A percentile compares a stretch with the other conserved stretches of the same genome.
Evolutionary conservation across 257 asterid genomes (phyloP).

Genomic region (Pogostemon cablin): DNA sequence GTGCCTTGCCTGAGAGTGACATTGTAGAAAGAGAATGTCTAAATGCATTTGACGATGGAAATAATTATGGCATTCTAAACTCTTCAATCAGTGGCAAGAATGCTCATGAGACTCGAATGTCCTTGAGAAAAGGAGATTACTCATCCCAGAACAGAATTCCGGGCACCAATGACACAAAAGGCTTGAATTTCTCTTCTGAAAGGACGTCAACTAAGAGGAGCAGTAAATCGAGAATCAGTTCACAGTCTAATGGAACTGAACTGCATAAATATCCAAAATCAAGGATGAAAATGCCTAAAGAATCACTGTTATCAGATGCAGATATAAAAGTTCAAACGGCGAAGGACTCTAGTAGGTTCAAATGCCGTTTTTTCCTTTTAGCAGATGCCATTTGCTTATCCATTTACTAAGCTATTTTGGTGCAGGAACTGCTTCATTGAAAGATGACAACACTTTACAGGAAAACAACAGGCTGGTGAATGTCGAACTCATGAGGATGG

Average conservation of each 20-base stretch:
- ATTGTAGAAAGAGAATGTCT: slow-evolving; percentile 34
- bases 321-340: slow-evolving; percentile 38
- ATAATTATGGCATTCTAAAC: slow-evolving; percentile 34
- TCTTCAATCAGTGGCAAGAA: slow-evolving; percentile 40
- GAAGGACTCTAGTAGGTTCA: slow-evolving; percentile 56
- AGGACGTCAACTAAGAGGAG: slow-evolving; percentile 44
- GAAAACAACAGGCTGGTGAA: slow-evolving; percentile 50
- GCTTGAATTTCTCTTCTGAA: slow-evolving; percentile 43
- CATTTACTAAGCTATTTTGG: slow-evolving; percentile 33
- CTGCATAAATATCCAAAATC: slow-evolving; percentile 49
- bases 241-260: slow-evolving; percentile 45
- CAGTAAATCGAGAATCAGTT: slow-evolving; percentile 44
- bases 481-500: slow-evolving; percentile 38
- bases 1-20: slow-evolving; percentile 37
- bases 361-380: slow-evolving; percentile 5
- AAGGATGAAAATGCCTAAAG: slow-evolving; percentile 47
- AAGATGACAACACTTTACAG: slow-evolving; percentile 48
- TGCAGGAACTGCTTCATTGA: slow-evolving; percentile 54
- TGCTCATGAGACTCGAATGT: slow-evolving; percentile 33
- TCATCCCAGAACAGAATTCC: slow-evolving; percentile 35
- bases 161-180: slow-evolving; percentile 39
- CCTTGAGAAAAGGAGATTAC: slow-evolving; percentile 41
- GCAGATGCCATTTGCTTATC: slow-evolving; percentile 22
- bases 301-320: slow-evolving; percentile 45
- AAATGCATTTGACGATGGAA: slow-evolving; percentile 31